Percentiles rank a stretch among this genome's conserved stretches.
These are phyloP conservation scores for Coemansia aciculifera DNA, from an alignment of 192 early-diverging fungal species.

Conservation along the genomic window DNA sequence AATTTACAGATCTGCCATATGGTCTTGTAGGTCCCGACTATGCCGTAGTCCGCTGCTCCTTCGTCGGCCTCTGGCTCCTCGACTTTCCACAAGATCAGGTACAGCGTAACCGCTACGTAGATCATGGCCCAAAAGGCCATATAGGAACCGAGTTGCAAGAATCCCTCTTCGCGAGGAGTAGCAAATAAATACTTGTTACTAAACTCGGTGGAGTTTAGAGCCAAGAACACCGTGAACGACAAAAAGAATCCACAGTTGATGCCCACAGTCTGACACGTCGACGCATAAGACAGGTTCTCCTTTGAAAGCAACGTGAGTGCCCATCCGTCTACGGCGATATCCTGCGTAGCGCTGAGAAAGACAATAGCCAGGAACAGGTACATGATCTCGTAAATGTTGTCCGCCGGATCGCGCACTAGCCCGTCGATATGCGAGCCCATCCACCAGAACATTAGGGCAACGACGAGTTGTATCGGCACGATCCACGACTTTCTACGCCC, in stretches of 20 bases:
- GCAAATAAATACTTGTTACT: slow-evolving; percentile 88
- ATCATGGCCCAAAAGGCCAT: slow-evolving; percentile 92
- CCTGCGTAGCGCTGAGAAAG: slow-evolving; percentile 95
- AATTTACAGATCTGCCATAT: slow-evolving; percentile 86
- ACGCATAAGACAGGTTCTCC: slow-evolving; percentile 89
- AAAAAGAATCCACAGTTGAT: slow-evolving; percentile 94
- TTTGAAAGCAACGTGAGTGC: slow-evolving; percentile 89
- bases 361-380: slow-evolving; percentile 79
- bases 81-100: slow-evolving; percentile 74
- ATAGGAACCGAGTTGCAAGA: slow-evolving; percentile 82
- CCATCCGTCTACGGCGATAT: slow-evolving; percentile 83
- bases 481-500: slow-evolving; percentile 98
- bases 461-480: slow-evolving; percentile 92
- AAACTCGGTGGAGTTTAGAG: slow-evolving; percentile 92
- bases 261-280: slow-evolving; percentile 94
- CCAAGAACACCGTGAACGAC: slow-evolving; percentile 95
- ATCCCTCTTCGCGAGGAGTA: slow-evolving; percentile 62
- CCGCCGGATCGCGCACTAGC: slow-evolving; percentile 58
- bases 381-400: slow-evolving; percentile 62
- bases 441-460: slow-evolving; percentile 75
- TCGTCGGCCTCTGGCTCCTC: slow-evolving; percentile 48
- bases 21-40: slow-evolving; percentile 78
- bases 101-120: slow-evolving; percentile 85
- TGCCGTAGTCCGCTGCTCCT: slow-evolving; percentile 60
- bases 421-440: slow-evolving; percentile 78